A percentile compares a stretch with the other conserved stretches of the same genome.
Conservation (phyloP, 805 yeast species). For the Candida hungchunana region DNA sequence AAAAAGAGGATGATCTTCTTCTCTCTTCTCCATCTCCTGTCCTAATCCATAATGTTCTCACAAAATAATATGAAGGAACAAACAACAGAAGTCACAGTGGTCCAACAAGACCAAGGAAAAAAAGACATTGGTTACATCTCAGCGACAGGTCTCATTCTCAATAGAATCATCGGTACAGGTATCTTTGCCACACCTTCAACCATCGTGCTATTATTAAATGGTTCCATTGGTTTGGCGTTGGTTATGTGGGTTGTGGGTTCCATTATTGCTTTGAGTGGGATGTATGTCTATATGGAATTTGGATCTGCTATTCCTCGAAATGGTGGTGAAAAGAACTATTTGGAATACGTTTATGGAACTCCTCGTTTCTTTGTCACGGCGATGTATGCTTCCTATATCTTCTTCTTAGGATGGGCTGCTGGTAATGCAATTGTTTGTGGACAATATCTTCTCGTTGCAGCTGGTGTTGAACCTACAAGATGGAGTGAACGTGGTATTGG, state of each 20-base stretch:
- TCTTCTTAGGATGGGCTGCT: constrained; percentile 81
- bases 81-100: too few relatives aligned
- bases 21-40: too few relatives aligned
- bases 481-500: constrained; percentile 82
- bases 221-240: constrained; percentile 69
- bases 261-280: constrained; percentile 57
- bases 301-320: constrained; percentile 76
- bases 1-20: too few relatives aligned
- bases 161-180: constrained; percentile 74
- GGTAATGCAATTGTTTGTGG: constrained; percentile 81
- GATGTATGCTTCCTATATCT: constrained; percentile 64
- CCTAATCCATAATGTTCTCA: too few relatives aligned
- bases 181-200: constrained; percentile 68
- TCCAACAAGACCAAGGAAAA: constrained; percentile 39
- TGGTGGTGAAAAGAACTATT: constrained; percentile 83
- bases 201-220: constrained; percentile 43
- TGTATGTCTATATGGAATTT: constrained; percentile 74
- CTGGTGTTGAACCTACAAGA: constrained; percentile 58
- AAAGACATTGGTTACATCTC: constrained; percentile 47
- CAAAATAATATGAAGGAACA: too few relatives aligned
- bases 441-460: constrained; percentile 71
- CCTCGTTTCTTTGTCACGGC: constrained; percentile 68
- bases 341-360: constrained; percentile 63
- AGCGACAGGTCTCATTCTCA: constrained; percentile 61
- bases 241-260: constrained; percentile 76